Conservation (phyloP, 1,284 basidiomycete genomes). For the Grifola frondosa region DNA sequence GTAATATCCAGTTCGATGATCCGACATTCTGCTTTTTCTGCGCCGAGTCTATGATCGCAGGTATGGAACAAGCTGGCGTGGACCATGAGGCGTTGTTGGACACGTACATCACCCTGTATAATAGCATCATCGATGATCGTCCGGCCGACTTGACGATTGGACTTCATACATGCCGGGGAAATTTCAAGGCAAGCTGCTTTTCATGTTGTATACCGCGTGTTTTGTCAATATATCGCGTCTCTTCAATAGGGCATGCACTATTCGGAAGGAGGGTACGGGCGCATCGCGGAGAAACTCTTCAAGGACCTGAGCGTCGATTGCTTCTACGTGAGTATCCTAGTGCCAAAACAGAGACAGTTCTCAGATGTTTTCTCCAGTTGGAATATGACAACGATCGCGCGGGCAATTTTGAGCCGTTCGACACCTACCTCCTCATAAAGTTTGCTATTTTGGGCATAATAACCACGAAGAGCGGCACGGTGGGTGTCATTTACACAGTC, state of each 20-base stretch:
- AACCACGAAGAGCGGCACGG: constrained; percentile 67
- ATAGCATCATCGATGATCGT: constrained; percentile 57
- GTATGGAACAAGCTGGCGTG: constrained; percentile 56
- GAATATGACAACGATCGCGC: constrained; percentile 79
- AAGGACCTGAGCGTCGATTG: constrained; percentile 67
- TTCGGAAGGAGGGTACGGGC: constrained; percentile 69
- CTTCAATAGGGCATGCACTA: constrained; percentile 58
- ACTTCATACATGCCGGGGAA: constrained; percentile 78
- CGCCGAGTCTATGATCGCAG: constrained; percentile 52
- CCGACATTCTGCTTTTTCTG: constrained; percentile 69
- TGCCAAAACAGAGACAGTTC: neutral
- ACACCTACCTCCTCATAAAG: constrained; percentile 65
- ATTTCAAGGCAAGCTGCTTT: constrained; percentile 61
- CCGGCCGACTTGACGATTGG: constrained; percentile 66
- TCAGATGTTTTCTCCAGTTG: constrained; percentile 39
- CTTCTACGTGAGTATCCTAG: constrained; percentile 54
- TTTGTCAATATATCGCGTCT: constrained; percentile 1
- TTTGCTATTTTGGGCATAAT: constrained; percentile 74
- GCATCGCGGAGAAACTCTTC: constrained; percentile 70
- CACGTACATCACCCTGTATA: constrained; percentile 69
- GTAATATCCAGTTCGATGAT: constrained; percentile 76
- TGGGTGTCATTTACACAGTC: constrained; percentile 22
- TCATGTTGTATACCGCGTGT: neutral
- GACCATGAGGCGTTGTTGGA: constrained; percentile 63
- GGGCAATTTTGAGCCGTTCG: constrained; percentile 66